Conservation (phyloP, 305 asterid genomes). For the Fraxinus angustifolia region DNA sequence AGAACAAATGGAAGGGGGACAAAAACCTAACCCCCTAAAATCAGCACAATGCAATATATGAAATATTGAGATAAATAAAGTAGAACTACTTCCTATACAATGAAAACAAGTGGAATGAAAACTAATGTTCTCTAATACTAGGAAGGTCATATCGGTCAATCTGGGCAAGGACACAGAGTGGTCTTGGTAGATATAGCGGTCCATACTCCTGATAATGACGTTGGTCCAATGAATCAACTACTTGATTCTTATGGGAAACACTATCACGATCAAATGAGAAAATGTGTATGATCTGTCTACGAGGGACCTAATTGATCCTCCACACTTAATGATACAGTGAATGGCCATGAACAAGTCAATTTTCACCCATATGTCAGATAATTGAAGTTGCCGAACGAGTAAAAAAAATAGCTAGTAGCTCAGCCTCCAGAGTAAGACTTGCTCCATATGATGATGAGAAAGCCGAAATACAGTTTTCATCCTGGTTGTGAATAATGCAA, state of each 20-base stretch:
- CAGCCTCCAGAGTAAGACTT: background rate
- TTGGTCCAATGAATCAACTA: background rate
- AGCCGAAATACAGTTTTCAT: background rate
- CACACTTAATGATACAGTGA: background rate
- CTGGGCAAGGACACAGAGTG: background rate
- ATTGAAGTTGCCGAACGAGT: background rate
- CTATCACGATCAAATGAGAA: background rate
- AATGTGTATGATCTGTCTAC: background rate
- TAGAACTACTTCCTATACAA: background rate
- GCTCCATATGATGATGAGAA: background rate
- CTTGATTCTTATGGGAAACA: background rate
- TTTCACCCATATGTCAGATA: background rate
- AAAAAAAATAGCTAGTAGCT: background rate
- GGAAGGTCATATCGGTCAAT: background rate
- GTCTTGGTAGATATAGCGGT: background rate
- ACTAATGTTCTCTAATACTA: background rate
- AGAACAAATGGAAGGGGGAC: background rate
- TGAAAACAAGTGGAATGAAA: background rate
- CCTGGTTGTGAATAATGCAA: background rate
- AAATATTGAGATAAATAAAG: background rate
- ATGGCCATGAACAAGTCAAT: background rate
- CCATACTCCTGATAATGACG: background rate
- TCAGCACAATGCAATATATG: background rate
- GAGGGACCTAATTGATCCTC: background rate
- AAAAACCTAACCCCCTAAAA: background rate